Evolutionary conservation across 2,329 filamentous ascomycete species (phyloP).

Genomic region (Exserohilum turcica): DNA sequence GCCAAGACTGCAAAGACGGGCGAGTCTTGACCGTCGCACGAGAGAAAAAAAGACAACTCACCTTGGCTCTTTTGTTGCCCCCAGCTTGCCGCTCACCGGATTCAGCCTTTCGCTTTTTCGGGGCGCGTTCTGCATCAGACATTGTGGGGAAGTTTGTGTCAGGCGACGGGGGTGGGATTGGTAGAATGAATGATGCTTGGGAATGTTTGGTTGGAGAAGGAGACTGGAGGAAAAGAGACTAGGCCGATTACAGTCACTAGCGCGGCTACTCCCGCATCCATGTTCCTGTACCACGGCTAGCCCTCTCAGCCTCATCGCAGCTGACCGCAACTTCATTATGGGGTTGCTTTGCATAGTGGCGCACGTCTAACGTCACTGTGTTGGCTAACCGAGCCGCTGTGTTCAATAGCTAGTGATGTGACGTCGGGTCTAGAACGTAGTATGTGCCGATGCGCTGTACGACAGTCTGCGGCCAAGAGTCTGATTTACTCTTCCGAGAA

Average conservation of each 20-base stretch:
- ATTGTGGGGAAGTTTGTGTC: background rate
- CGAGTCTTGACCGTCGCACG: conserved; percentile 14
- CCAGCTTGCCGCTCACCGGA: conserved; percentile 28
- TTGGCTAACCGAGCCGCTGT: conserved; percentile 1
- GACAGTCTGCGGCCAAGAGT: too few relatives aligned
- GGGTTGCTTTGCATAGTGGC: background rate
- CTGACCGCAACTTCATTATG: background rate
- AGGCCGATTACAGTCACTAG: conserved; percentile 13
- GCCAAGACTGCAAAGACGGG: conserved; percentile 21
- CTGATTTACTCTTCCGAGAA: too few relatives aligned
- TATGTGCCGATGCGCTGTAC: background rate
- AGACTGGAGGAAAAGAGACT: conserved; percentile 9
- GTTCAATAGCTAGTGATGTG: conserved; percentile 1
- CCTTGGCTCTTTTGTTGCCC: conserved; percentile 47
- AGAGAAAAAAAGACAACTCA: conserved; percentile 31
- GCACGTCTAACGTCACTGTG: background rate
- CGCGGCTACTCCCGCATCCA: conserved; percentile 7
- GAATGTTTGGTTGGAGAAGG: conserved; percentile 3
- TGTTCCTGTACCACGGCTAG: background rate
- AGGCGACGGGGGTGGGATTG: conserved; percentile 3
- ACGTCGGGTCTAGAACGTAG: conserved; percentile 8
- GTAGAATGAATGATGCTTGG: conserved; percentile 4
- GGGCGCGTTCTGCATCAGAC: conserved; percentile 23
- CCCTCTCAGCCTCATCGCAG: conserved; percentile 7
- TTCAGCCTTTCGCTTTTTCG: conserved; percentile 48